phyloP scores from a whole-genome alignment of 345 rosid genomes.

The Brassica rapa region DNA sequence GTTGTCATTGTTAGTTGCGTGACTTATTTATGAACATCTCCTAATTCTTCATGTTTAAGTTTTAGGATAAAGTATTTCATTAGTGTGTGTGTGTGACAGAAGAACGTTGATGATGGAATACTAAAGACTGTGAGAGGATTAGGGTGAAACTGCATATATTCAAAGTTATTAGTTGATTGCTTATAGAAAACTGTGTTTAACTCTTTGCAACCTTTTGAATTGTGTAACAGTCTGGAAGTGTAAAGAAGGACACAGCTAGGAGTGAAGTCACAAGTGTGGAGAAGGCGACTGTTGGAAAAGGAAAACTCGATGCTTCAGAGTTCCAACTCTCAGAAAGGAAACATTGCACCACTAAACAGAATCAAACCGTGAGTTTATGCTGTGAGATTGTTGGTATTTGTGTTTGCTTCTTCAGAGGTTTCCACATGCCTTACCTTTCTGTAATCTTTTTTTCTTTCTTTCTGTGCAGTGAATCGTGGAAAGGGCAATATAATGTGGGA shows the following conservation, averaged over 20 bases:
- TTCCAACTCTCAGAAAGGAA: constrained; percentile 41
- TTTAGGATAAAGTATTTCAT: constrained; percentile 4
- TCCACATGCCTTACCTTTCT: neutral
- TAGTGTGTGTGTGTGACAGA: neutral
- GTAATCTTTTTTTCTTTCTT: neutral
- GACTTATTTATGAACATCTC: neutral
- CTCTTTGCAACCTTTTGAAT: constrained; percentile 4
- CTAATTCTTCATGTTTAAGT: neutral
- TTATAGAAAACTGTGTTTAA: constrained; percentile 2
- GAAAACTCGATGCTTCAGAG: constrained; percentile 37
- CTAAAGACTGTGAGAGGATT: constrained; percentile 1
- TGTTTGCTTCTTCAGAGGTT: constrained; percentile 9
- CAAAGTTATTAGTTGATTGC: constrained; percentile 5
- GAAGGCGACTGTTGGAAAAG: constrained; percentile 30
- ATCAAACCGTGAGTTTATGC: constrained; percentile 68
- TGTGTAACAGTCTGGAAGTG: constrained; percentile 47
- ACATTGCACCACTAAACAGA: constrained; percentile 60
- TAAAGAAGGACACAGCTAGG: constrained; percentile 10
- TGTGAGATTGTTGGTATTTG: constrained; percentile 3
- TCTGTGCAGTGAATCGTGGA: constrained; percentile 73
- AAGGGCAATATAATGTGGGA: constrained; percentile 45
- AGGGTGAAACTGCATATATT: constrained; percentile 4
- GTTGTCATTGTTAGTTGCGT: neutral
- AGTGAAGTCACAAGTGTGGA: constrained; percentile 25
- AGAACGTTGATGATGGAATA: neutral